Percentiles rank a stretch among this genome's conserved stretches.
Evolutionary conservation across 495 filamentous ascomycete species (phyloP).

Genomic region (Sordaria brevicollis): DNA sequence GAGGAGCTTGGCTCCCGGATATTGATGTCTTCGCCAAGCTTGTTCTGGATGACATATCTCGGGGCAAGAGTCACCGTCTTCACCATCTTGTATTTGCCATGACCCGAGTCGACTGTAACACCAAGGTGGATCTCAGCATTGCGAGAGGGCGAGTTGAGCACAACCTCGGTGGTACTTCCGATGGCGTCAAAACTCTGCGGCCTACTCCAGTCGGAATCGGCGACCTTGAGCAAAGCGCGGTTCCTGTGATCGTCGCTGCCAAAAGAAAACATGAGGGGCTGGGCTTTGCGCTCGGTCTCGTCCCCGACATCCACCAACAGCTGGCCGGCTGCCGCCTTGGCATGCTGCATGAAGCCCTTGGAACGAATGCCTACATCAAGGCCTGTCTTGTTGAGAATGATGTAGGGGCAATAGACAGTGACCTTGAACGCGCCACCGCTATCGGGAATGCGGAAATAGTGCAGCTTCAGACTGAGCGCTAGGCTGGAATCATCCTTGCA

Average conservation of each 20-base stretch:
- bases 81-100: constrained; percentile 94
- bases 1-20: constrained; percentile 84
- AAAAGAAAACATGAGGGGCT: constrained; percentile 95
- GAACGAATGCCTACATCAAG: constrained; percentile 79
- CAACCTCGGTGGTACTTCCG: constrained; percentile 77
- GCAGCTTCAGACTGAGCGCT: constrained; percentile 68
- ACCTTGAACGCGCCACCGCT: constrained; percentile 95
- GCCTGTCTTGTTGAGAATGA: constrained; percentile 91
- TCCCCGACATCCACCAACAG: constrained; percentile 28
- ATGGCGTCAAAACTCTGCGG: constrained; percentile 98
- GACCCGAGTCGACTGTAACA: constrained; percentile 75
- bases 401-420: constrained; percentile 84
- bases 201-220: constrained; percentile 88
- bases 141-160: constrained; percentile 58
- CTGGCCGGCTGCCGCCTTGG: constrained; percentile 73
- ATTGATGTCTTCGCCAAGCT: constrained; percentile 74
- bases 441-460: constrained; percentile 87
- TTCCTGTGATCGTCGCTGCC: constrained; percentile 78
- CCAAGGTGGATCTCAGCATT: constrained; percentile 83
- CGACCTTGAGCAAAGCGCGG: constrained; percentile 74
- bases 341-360: constrained; percentile 74
- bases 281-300: constrained; percentile 47
- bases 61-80: constrained; percentile 92
- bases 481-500: constrained; percentile 77
- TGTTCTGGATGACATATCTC: constrained; percentile 90